Conservation (phyloP, 306 rosid genomes). For the Dryas drummondii region DNA sequence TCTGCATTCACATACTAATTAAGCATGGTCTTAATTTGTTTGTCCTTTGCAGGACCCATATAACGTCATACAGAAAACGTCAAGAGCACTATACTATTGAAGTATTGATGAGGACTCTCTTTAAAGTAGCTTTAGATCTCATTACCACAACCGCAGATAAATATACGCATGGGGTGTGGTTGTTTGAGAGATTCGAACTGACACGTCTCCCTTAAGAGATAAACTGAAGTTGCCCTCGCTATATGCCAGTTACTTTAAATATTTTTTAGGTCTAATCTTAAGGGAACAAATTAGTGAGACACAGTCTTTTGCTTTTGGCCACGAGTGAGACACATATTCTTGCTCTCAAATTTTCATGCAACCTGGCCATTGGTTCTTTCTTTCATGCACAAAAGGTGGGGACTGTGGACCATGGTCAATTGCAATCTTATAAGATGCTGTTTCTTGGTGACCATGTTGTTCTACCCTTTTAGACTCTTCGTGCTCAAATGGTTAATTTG, state of each 20-base stretch:
- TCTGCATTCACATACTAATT: background rate
- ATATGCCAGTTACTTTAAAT: background rate
- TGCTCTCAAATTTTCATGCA: background rate
- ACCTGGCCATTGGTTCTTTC: background rate
- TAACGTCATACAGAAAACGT: background rate
- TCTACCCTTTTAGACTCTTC: no score
- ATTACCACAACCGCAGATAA: constrained; percentile 22
- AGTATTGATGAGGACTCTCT: background rate
- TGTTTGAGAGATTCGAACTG: background rate
- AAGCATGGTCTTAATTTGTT: no score
- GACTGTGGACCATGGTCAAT: background rate
- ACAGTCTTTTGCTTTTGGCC: no score
- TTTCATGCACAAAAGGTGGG: background rate
- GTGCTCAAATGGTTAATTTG: no score
- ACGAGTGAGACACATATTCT: background rate
- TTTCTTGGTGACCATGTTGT: background rate
- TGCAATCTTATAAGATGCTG: no score
- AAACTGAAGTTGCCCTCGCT: background rate
- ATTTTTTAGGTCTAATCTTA: background rate
- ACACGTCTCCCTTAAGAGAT: background rate
- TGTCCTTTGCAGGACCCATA: background rate
- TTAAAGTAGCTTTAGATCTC: constrained; percentile 37
- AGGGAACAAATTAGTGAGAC: background rate
- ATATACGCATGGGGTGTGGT: background rate
- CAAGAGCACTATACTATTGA: constrained; percentile 18